A percentile compares a stretch with the other conserved stretches of the same genome.
These are phyloP conservation scores for Fonsecaea erecta DNA, from an alignment of 2,329 filamentous ascomycete genomes.

Conservation along the genomic window DNA sequence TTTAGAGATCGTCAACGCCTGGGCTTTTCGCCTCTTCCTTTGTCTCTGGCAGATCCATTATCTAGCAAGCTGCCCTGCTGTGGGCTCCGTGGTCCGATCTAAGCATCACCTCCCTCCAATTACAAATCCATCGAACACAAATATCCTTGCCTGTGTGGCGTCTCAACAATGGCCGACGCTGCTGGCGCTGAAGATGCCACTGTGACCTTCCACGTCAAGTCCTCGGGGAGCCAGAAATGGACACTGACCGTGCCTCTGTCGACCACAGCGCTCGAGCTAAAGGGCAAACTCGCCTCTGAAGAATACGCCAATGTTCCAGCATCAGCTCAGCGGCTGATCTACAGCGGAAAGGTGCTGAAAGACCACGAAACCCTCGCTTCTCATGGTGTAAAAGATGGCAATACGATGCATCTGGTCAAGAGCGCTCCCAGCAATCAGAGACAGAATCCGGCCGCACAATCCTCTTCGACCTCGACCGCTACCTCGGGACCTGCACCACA, in stretches of 20 bases:
- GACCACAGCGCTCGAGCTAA: constrained; percentile 81
- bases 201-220: constrained; percentile 96
- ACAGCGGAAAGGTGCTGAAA: constrained; percentile 95
- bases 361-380: constrained; percentile 82
- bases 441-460: constrained; percentile 60
- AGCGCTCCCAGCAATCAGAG: constrained; percentile 85
- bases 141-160: neutral
- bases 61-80: neutral
- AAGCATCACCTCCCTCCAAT: constrained; percentile 1
- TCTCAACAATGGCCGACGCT: constrained; percentile 33
- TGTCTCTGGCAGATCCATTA: constrained; percentile 1
- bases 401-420: constrained; percentile 96
- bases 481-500: constrained; percentile 31
- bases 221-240: constrained; percentile 86
- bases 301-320: constrained; percentile 86
- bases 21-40: neutral
- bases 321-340: constrained; percentile 92
- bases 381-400: constrained; percentile 95
- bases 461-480: constrained; percentile 47
- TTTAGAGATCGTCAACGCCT: neutral
- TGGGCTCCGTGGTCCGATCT: neutral
- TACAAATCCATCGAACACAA: constrained; percentile 10
- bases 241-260: constrained; percentile 77
- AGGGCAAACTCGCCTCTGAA: constrained; percentile 78
- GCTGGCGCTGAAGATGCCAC: constrained; percentile 45